Evolutionary conservation across 352 stramenopile species (phyloP).

Genomic region (Phytophthora kernoviae): DNA sequence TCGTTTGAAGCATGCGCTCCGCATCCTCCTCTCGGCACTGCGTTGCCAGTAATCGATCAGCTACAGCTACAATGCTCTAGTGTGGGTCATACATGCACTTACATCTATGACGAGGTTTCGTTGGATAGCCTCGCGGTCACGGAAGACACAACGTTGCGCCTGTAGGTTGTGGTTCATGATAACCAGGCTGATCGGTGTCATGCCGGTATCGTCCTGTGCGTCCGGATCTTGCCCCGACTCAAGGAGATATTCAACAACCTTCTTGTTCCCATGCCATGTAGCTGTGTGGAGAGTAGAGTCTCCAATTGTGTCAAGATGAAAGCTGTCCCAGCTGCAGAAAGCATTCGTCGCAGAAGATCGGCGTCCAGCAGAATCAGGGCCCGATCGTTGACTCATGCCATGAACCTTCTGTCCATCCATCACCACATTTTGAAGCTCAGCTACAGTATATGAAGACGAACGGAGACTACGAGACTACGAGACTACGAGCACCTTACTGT

Average conservation of each 20-base stretch:
- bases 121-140: constrained; percentile 13
- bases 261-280: constrained; percentile 13
- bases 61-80: no score
- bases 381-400: not conserved
- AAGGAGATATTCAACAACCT: constrained; percentile 15
- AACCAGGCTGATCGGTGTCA: constrained; percentile 17
- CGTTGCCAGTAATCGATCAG: not conserved
- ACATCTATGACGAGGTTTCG: constrained; percentile 24
- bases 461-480: no score
- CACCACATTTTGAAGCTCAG: no score
- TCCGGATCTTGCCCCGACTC: constrained; percentile 17
- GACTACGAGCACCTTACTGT: no score
- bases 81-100: no score
- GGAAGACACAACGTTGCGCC: constrained; percentile 21
- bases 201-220: constrained; percentile 13
- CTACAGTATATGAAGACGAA: no score
- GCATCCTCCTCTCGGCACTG: constrained; percentile 25
- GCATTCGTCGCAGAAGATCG: constrained; percentile 2
- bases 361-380: not conserved
- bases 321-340: constrained; percentile 23
- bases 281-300: constrained; percentile 21
- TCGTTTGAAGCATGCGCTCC: constrained; percentile 1
- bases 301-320: constrained; percentile 18
- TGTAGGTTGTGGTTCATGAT: constrained; percentile 25
- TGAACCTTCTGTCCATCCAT: not conserved